Conservation (phyloP, 2,329 filamentous ascomycete genomes). For the Emericellopsis cladophorae region DNA sequence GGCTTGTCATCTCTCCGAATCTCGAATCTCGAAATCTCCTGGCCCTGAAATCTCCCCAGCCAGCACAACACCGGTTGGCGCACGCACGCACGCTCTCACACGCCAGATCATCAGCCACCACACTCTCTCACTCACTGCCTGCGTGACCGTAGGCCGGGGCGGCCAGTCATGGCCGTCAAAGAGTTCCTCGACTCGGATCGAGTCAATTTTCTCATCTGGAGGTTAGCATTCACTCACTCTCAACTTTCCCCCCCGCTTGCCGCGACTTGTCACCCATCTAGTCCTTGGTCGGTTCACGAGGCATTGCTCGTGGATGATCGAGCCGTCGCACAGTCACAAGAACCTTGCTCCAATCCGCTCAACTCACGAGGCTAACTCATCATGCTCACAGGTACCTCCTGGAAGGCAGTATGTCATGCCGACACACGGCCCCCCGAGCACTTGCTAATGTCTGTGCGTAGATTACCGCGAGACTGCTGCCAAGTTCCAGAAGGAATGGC, state of each 20-base stretch:
- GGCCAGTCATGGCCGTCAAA: constrained; percentile 34
- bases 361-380: background rate
- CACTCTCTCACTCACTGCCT: background rate
- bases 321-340: background rate
- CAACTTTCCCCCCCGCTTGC: constrained; percentile 7
- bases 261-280: constrained; percentile 4
- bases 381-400: constrained; percentile 37
- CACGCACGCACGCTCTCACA: no score
- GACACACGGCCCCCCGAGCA: background rate
- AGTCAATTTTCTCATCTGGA: constrained; percentile 61
- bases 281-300: background rate
- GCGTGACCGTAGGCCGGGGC: no score
- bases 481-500: constrained; percentile 59
- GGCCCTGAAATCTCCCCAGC: background rate
- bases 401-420: constrained; percentile 44
- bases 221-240: constrained; percentile 33
- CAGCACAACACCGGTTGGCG: no score
- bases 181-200: constrained; percentile 53
- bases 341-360: background rate
- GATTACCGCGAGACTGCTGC: constrained; percentile 56
- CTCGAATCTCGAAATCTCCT: background rate
- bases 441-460: constrained; percentile 17
- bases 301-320: no score
- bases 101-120: background rate
- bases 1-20: background rate